These are phyloP conservation scores for Seiridium unicorne DNA, from an alignment of 2,329 filamentous ascomycete species.

Conservation along the genomic window DNA sequence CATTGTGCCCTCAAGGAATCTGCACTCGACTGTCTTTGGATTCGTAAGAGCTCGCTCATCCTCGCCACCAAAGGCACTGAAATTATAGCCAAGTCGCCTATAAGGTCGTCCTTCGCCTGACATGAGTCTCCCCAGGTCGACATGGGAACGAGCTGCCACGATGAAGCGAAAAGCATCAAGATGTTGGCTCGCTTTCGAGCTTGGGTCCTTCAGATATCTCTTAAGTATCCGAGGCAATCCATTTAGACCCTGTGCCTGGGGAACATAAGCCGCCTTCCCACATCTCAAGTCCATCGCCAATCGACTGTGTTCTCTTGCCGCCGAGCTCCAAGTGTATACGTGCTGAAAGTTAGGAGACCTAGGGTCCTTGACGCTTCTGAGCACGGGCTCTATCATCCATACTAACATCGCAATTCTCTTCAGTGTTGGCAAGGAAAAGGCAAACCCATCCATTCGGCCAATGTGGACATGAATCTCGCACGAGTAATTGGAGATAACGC, in stretches of 20 bases:
- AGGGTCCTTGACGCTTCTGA: conserved; percentile 35
- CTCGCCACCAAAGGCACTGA: conserved; percentile 35
- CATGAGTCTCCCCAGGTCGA: conserved; percentile 32
- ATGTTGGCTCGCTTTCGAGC: conserved; percentile 4
- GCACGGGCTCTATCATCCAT: conserved; percentile 34
- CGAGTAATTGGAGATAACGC: conserved; percentile 32
- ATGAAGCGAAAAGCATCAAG: conserved; percentile 26
- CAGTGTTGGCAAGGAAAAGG: conserved; percentile 30
- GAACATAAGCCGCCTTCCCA: background rate
- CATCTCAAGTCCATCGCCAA: conserved; percentile 19
- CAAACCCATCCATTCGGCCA: conserved; percentile 29
- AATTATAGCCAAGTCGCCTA: conserved; percentile 39
- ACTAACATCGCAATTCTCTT: conserved; percentile 32
- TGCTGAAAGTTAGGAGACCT: conserved; percentile 34
- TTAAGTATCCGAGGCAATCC: conserved; percentile 3
- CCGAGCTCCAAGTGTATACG: conserved; percentile 35
- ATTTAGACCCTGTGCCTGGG: conserved; percentile 1
- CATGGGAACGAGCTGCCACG: conserved; percentile 22
- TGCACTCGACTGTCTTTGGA: conserved; percentile 36
- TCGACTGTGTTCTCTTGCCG: conserved; percentile 29
- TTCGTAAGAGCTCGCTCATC: conserved; percentile 30
- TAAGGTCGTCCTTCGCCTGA: conserved; percentile 30
- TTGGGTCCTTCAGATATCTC: background rate
- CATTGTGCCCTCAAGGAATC: conserved; percentile 35
- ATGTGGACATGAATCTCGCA: conserved; percentile 39